Evolutionary conservation across 2,329 filamentous ascomycete genomes (phyloP), one percentile per base, ranked within the genome.

Genomic region (Claviceps lovelessii): DNA sequence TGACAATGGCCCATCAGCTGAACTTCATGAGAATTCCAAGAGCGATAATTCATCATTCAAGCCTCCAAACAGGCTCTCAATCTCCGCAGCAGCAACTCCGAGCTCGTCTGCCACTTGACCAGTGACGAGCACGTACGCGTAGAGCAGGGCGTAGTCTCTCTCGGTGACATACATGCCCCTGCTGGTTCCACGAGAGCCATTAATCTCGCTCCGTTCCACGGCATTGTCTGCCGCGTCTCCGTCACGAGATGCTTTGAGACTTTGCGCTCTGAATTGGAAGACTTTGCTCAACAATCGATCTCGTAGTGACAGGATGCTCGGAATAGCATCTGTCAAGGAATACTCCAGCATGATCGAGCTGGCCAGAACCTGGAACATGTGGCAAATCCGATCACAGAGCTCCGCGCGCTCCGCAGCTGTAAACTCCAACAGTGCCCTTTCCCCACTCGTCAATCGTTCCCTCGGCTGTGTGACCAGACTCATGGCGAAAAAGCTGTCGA

Each of bases 401-500:
- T 89, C 82, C 10, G 79, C 82, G 49, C 90, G 79, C 68, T 95
- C 89, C n/a, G 79, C 74, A 1, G 80, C 77, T 1, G 90, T 95
- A 66, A 85, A 88, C 57, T 79, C 76, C 39, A 95, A 72, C 50
- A 95, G 76, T 8, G 84, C 83, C 53, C 83, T 80, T 70, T 95
- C 90, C 2, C 90, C 89, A 35, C 83, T 78, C 5, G 82, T 88
- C 1, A 86, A 78, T 49, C 79, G 79, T 4, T 84, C 74, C 56
- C 90, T 86, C 62, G 89, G 90, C 64, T 85, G 77, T 47, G 94
- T 88, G 56, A 94, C 83, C 10, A 94, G 80, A 60, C 90, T 93
- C 86, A 96, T 94, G 55, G 89, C 87, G 64, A 95, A 88, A 66
- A 95, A 95, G 29, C 87, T 84, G 67, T 95, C 88, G 4, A 95